Evolutionary conservation across 495 filamentous ascomycete genomes (phyloP).

Genomic region (Cercophora newfieldiana): DNA sequence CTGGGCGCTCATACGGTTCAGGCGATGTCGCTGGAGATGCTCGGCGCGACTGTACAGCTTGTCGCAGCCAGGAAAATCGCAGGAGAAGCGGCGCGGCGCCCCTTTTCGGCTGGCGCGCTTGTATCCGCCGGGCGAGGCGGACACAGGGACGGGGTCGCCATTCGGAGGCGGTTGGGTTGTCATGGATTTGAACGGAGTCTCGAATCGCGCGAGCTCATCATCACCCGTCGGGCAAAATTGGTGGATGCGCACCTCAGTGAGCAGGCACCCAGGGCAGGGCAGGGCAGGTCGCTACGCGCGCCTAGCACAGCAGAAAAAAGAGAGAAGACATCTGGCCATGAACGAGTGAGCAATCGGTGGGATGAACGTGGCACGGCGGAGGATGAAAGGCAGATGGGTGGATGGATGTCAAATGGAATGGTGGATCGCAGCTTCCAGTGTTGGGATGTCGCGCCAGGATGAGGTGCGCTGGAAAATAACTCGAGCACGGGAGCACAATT

Average conservation of each 20-base stretch:
- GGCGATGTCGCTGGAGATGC: conserved; percentile 68
- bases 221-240: not conserved
- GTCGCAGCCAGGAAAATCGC: conserved; percentile 79
- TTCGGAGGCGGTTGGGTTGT: conserved; percentile 16
- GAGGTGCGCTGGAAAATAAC: conserved; percentile 12
- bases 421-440: too few relatives aligned
- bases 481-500: not conserved
- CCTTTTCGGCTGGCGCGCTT: conserved; percentile 54
- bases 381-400: not conserved
- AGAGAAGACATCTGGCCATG: conserved; percentile 11
- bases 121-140: conserved; percentile 29
- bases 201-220: conserved; percentile 7
- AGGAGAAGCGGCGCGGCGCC: conserved; percentile 65
- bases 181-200: conserved; percentile 15
- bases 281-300: conserved; percentile 14
- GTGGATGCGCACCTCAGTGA: not conserved
- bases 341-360: not conserved
- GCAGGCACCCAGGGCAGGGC: too few relatives aligned
- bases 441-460: not conserved
- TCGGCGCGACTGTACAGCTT: conserved; percentile 96
- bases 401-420: not conserved
- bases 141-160: not conserved
- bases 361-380: conserved; percentile 1
- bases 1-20: conserved; percentile 41
- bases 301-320: conserved; percentile 6